Base-by-base conservation (phyloP, 345 rosid genomes). In the Anacardium occidentale region DNA sequence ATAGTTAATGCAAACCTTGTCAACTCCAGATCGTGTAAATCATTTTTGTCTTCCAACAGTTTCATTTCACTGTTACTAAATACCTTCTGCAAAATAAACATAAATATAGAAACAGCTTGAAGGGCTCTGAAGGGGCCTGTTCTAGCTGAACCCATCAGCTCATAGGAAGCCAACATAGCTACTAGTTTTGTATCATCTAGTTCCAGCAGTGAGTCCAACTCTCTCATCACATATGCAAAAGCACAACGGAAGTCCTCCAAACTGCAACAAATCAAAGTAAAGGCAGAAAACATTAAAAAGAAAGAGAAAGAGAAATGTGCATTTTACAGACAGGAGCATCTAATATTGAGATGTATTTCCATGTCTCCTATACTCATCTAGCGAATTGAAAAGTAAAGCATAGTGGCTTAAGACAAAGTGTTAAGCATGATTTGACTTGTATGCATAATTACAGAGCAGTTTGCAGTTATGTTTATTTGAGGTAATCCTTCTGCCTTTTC, bases 71-170 rank as follows among this genome's bases (percentile, higher is more conserved):
- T 75, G 68, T 65, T 64, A 34, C 64, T 45, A 9, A 78, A 69
- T 60, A 86, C 79, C 62, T 83, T 71, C 69, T 87, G 85, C 32
- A 89, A 75, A 70, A 81, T 68, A 74, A 90, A 95, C 81, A 91
- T 77, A 80, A 92, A 80, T 68, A 88, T 69, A 45, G 89, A 77
- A 76, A 89, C 85, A 78, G 83, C 77, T 80, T 95, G 97, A 76
- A 92, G 83, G 10, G 81, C 82, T 68, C 89, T 85, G 25, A 87
- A 84, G 74, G 98, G 97, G 44, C 94, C 96, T 57, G 64, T 81
- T 83, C 86, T 88, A 11, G 81, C 75, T n/a, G 81, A 75, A 82
- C 84, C 87, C 86, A 87, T 83, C 71, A 72, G 79, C 79, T 80
- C 85, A 80, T 89, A 88, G 8, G 98, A 81, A 74, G 85, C 88